Base-by-base conservation (phyloP, 2,329 filamentous ascomycete genomes). In the Amesomyces nigricolor region DNA sequence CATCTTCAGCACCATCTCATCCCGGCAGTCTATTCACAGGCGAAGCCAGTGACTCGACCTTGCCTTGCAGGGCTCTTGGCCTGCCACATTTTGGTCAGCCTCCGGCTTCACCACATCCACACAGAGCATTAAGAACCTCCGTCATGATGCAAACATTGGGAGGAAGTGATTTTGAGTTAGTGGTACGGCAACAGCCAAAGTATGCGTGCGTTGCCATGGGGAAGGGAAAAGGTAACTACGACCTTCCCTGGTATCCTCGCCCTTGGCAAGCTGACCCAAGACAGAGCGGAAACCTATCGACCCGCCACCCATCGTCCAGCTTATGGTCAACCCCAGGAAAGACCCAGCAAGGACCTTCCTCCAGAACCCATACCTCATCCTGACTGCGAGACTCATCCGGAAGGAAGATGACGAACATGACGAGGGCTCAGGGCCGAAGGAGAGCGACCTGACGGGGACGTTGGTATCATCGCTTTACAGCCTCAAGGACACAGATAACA, bases 231-330 rank as follows among this genome's bases (percentile, higher is more conserved):
- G 81, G 86, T 87, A 71, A 51, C 37, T 38, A 43, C 26, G 32
- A 42, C 44, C 7, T 29, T 46, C 10, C 38, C 37, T 40, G 11
- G 30, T 29, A 13, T 30, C 9, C 29, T 30, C 17, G 13, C 19
- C 22, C 17, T 19, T n/a, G 11, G 4, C 9, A 17, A 14, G 29
- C 56, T 58, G 16, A 55, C 56, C 26, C 40, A 11, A 17, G 47
- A 53, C 62, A 88, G 87, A 89, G 66, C 85, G 90, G 62, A 95
- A 95, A 70, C 89, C 90, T 7, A 83, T 96, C 65, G 90, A 96
- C 68, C 90, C 91, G 50, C 90, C 90, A 11, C 90, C 90, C 42
- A 88, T 95, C 63, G 76, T 95, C 45, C 85, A 92, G 72, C 78
- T 95, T 46, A 70, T 80, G 52, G 73, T 79, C 54, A 72, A 71